Percentiles rank a stretch among this genome's conserved stretches.
Conservation (phyloP, 768 basidiomycete species). For the Boletus fagicola region DNA sequence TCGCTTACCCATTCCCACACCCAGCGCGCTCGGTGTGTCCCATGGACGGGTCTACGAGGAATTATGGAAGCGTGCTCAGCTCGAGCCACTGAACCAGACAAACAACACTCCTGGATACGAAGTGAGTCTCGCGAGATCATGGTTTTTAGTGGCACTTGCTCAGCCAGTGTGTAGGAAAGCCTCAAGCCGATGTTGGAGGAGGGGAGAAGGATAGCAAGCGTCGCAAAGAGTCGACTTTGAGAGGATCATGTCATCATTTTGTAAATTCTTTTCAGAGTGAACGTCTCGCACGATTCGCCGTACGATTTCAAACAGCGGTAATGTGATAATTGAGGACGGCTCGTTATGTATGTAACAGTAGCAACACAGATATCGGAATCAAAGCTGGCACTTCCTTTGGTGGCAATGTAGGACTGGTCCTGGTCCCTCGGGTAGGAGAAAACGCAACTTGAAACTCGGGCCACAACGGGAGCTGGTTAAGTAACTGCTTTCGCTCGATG, state of each 20-base stretch:
- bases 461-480: too few species aligned
- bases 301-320: too few species aligned
- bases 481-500: too few species aligned
- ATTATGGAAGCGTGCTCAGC: slow-evolving; percentile 57
- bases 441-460: too few species aligned
- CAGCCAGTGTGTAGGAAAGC: slow-evolving; percentile 15
- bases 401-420: too few species aligned
- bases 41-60: slow-evolving; percentile 67
- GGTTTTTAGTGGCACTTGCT: neutral
- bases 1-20: neutral
- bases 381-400: too few species aligned
- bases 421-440: too few species aligned
- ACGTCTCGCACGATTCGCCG: too few species aligned
- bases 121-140: slow-evolving; percentile 29
- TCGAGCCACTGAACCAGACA: slow-evolving; percentile 56
- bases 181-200: slow-evolving; percentile 28
- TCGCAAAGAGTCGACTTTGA: slow-evolving; percentile 23
- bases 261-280: too few species aligned
- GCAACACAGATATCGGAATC: too few species aligned
- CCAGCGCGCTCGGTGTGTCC: slow-evolving; percentile 59
- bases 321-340: too few species aligned
- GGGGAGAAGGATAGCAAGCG: slow-evolving; percentile 18
- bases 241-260: neutral
- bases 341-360: too few species aligned
- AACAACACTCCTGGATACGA: slow-evolving; percentile 56